Base-by-base conservation (phyloP, 768 basidiomycete species). In the Tephrocybe sp. region DNA sequence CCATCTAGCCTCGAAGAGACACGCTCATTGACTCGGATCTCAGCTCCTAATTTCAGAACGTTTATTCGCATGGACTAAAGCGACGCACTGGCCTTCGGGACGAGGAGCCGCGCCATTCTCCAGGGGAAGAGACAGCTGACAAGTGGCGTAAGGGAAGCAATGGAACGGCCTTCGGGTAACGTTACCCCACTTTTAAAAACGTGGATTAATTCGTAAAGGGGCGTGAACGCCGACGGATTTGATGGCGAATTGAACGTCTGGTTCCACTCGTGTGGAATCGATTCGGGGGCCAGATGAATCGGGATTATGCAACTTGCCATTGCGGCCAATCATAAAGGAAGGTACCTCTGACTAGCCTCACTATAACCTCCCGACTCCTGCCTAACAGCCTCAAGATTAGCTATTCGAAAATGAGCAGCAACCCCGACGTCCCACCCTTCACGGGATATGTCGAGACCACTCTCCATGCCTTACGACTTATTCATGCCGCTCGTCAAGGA, bases 361-460 rank as follows among this genome's bases (percentile, higher is more conserved):
- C 62, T 70, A 72, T 50, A 60, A 70, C 70, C 68, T 65, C 68
- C 66, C 68, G 68, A 66, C 68, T 54, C 66, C 71, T 76, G 75
- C 77, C 78, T 61, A 78, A 79, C 77, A 78, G 74, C 76, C 76
- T 80, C 76, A 77, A 79, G 65, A 73, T 79, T 71, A 71, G 64
- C 59, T 67, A 61, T 65, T 60, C 66, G 62, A 68, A 66, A 49
- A 78, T 78, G 77, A 67, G 72, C 58, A 76, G 74, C 65, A 79
- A 75, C 68, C 74, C 78, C 46, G 79, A 82, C 60, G 72, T 79
- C 65, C 77, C 80, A 48, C 85, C 87, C 41, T 90, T 90, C 74
- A 75, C 77, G 53, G 90, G 91, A 36, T 90, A 83, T 69, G 85
- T 92, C 45, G 88, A 91, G 62, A 86, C 87, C 38, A 91, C 89